phyloP scores from a whole-genome alignment of 2,329 filamentous ascomycete species.

The Blumeriella jaapii region DNA sequence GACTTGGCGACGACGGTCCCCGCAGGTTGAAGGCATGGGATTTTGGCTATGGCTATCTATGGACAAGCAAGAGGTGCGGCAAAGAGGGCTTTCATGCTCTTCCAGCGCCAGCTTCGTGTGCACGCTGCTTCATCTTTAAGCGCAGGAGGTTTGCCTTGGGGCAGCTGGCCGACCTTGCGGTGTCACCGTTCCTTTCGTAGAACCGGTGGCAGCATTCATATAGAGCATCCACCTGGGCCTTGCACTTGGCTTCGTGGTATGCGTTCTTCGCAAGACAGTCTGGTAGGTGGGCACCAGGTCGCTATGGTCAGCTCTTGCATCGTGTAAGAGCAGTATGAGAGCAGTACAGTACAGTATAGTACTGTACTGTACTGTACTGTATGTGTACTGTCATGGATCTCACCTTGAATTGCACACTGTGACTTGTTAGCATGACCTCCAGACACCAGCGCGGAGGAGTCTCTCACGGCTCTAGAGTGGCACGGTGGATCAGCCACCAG shows the following conservation, averaged over 20 bases:
- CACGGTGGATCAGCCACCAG: constrained; percentile 67
- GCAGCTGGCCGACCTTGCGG: constrained; percentile 69
- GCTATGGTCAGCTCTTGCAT: too few relatives aligned
- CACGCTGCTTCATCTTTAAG: constrained; percentile 69
- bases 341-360: constrained; percentile 10
- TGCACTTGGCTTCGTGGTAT: constrained; percentile 79
- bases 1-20: too few relatives aligned
- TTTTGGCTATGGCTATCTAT: too few relatives aligned
- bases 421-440: constrained; percentile 3
- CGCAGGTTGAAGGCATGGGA: too few relatives aligned
- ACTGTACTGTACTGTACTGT: too few relatives aligned
- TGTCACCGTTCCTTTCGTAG: constrained; percentile 67
- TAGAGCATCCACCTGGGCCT: constrained; percentile 64
- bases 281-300: too few relatives aligned
- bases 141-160: constrained; percentile 70
- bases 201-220: constrained; percentile 92
- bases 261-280: constrained; percentile 76
- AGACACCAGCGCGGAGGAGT: not conserved
- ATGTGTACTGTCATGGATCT: too few relatives aligned
- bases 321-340: too few relatives aligned
- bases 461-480: constrained; percentile 68
- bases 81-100: too few relatives aligned
- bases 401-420: constrained; percentile 86
- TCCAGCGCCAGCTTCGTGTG: constrained; percentile 5
- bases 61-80: too few relatives aligned